phyloP scores from a whole-genome alignment of 2,329 filamentous ascomycete genomes.

The Phyllosticta paracitricarpa region DNA sequence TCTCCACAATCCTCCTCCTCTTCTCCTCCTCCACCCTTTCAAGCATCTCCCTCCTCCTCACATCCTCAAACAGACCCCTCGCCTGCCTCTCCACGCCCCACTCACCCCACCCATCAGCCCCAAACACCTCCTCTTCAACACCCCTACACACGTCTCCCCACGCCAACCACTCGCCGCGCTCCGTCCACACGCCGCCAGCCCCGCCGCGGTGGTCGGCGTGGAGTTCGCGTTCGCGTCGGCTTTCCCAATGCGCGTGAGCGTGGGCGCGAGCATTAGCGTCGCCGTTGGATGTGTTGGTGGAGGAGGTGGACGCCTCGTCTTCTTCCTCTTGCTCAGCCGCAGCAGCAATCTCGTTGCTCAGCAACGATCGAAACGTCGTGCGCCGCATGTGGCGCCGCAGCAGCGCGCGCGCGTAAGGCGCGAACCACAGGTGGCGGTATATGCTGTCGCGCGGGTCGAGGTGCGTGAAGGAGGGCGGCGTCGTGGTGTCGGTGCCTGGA shows the following conservation, averaged over 20 bases:
- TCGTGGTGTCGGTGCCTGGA: background rate
- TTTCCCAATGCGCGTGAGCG: background rate
- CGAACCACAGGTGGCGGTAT: conserved; percentile 42
- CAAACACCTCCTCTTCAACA: conserved; percentile 36
- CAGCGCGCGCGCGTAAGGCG: conserved; percentile 38
- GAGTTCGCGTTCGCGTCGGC: background rate
- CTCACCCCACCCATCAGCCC: conserved; percentile 33
- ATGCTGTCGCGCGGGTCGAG: conserved; percentile 22
- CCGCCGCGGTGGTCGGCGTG: conserved; percentile 37
- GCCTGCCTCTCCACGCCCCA: conserved; percentile 14
- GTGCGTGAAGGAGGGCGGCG: conserved; percentile 11
- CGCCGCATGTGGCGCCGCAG: conserved; percentile 36
- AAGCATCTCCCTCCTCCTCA: conserved; percentile 6
- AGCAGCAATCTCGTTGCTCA: background rate
- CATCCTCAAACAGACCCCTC: conserved; percentile 8
- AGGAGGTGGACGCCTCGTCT: background rate
- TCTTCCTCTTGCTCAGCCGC: too few species aligned
- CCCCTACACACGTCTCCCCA: conserved; percentile 39
- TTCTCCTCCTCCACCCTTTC: background rate
- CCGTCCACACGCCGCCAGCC: conserved; percentile 45
- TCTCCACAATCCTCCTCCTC: background rate
- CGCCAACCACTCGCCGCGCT: conserved; percentile 37
- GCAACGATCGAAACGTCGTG: conserved; percentile 16
- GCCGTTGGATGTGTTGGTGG: background rate
- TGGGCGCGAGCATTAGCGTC: background rate